Evolutionary conservation across 495 filamentous ascomycete species (phyloP).

Genomic region (Hyaloscypha finlandica): DNA sequence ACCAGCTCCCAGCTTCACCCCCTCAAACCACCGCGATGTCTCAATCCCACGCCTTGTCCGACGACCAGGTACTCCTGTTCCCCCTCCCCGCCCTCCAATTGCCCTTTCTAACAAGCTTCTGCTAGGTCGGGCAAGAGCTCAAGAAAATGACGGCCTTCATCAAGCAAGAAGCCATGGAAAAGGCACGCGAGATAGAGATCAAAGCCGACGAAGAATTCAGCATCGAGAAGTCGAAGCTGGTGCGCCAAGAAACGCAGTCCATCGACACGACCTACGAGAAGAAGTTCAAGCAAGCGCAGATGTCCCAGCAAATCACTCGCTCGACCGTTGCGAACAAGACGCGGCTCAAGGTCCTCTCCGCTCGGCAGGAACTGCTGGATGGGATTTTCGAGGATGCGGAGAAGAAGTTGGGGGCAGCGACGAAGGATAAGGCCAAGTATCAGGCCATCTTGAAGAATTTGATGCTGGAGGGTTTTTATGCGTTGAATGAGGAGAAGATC

Average conservation of each 20-base stretch:
- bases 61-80: conserved; percentile 74
- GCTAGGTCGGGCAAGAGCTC: conserved; percentile 88
- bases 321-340: conserved; percentile 95
- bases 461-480: conserved; percentile 88
- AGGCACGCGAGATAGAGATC: conserved; percentile 92
- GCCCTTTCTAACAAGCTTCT: not conserved
- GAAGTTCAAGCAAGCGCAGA: conserved; percentile 95
- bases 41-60: conserved; percentile 87
- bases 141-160: conserved; percentile 99
- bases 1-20: conserved; percentile 10
- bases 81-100: conserved; percentile 17
- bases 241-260: conserved; percentile 86
- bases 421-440: conserved; percentile 72
- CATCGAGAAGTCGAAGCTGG: conserved; percentile 97
- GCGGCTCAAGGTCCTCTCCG: conserved; percentile 79
- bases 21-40: conserved; percentile 62
- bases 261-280: conserved; percentile 94
- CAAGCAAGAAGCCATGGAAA: conserved; percentile 95
- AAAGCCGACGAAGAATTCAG: conserved; percentile 98
- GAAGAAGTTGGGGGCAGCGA: conserved; percentile 62
- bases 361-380: conserved; percentile 88
- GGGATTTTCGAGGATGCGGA: conserved; percentile 82
- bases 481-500: conserved; percentile 76
- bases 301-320: conserved; percentile 95
- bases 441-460: conserved; percentile 72